Percentiles rank a stretch among this genome's conserved stretches.
Conservation (phyloP, 257 asterid genomes). For the Scutellaria minor region DNA sequence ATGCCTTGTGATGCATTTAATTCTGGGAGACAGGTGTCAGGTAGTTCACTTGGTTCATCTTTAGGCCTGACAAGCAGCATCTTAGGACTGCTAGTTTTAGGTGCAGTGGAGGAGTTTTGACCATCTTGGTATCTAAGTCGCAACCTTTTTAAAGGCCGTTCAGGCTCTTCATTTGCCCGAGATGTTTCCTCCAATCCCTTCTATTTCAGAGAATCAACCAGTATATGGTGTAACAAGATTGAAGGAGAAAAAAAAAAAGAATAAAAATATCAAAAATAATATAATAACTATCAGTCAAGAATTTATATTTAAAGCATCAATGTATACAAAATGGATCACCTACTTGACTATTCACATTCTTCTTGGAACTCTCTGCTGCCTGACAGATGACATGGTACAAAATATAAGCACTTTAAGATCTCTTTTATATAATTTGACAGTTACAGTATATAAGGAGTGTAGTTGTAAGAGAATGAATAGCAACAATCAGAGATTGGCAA, state of each 20-base stretch:
- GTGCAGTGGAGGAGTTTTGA: conserved; percentile 47
- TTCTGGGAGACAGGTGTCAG: conserved; percentile 31
- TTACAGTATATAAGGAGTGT: not conserved
- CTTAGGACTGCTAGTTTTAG: conserved; percentile 26
- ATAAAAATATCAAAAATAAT: not conserved
- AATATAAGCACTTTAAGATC: conserved; percentile 24
- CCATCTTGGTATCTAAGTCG: conserved; percentile 54
- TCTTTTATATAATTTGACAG: not conserved
- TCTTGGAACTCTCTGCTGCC: conserved; percentile 41
- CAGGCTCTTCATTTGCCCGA: conserved; percentile 52
- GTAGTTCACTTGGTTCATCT: conserved; percentile 63
- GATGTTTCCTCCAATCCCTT: conserved; percentile 54
- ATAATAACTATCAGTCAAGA: conserved; percentile 14
- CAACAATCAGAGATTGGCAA: conserved; percentile 4
- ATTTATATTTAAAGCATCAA: conserved; percentile 18
- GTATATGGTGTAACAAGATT: conserved; percentile 19
- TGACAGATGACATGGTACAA: conserved; percentile 30
- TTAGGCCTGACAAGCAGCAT: conserved; percentile 50
- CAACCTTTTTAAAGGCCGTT: conserved; percentile 65
- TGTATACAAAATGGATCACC: conserved; percentile 28
- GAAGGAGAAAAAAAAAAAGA: conserved; percentile 16
- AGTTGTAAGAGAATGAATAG: conserved; percentile 9
- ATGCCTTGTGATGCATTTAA: conserved; percentile 35
- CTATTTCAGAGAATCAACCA: conserved; percentile 36
- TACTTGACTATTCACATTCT: conserved; percentile 40